These are phyloP conservation scores for Blastocystis sp. DNA, from an alignment of 352 stramenopile species.

Conservation along the genomic window DNA sequence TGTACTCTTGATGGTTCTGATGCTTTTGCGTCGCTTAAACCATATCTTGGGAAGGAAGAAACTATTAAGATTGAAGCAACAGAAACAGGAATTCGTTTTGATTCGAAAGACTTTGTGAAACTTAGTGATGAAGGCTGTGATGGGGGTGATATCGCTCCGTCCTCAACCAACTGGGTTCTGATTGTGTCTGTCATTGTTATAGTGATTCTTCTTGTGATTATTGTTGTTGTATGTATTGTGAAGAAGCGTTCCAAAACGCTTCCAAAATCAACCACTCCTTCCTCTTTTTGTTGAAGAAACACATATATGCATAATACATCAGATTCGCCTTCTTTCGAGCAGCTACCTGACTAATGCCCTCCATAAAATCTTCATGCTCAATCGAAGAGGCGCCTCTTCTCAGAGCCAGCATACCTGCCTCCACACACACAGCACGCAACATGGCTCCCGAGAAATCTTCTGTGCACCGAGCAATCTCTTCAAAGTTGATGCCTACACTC, in stretches of 20 bases:
- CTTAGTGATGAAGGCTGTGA: neutral
- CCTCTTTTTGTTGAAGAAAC: neutral
- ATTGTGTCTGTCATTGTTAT: neutral
- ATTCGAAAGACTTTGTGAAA: neutral
- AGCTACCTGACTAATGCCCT: conserved; percentile 88
- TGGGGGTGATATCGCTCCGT: neutral
- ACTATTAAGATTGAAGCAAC: neutral
- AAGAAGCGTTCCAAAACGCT: neutral
- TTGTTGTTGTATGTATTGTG: neutral
- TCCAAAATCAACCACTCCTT: neutral
- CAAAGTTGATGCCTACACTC: conserved; percentile 81
- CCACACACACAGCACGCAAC: conserved; percentile 94
- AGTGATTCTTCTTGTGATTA: neutral
- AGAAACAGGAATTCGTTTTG: neutral
- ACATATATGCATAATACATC: conserved; percentile 58
- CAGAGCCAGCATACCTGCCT: conserved; percentile 93
- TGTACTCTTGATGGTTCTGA: neutral
- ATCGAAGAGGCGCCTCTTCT: conserved; percentile 85
- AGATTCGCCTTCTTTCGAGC: conserved; percentile 62
- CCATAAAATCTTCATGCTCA: conserved; percentile 97
- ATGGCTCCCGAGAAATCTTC: conserved; percentile 98
- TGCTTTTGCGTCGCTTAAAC: neutral
- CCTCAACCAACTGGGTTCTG: neutral
- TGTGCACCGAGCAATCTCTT: conserved; percentile 88
- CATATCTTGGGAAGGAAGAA: neutral